A percentile compares a stretch with the other conserved stretches of the same genome.
Conservation (phyloP, 169 alveolate genomes). For the Plasmodium coatneyi region DNA sequence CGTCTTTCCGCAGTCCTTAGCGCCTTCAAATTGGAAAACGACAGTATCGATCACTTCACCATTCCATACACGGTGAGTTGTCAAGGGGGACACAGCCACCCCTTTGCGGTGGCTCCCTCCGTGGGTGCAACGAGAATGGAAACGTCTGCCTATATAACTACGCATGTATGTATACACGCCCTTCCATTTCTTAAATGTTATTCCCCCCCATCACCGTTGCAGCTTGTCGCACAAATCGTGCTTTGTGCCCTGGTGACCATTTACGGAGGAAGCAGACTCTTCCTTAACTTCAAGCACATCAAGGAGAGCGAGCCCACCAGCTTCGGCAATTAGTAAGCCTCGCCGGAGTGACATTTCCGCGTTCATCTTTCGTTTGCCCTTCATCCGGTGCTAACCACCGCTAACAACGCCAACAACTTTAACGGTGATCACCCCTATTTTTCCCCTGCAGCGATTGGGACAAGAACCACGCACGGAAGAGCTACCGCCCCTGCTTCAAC, state of each 20-base stretch:
- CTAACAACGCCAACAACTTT: background rate
- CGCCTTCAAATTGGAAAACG: conserved; percentile 37
- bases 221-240: conserved; percentile 46
- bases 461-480: conserved; percentile 23
- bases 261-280: conserved; percentile 64
- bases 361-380: background rate
- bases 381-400: background rate
- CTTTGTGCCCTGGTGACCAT: conserved; percentile 57
- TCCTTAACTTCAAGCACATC: conserved; percentile 29
- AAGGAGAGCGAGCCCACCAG: background rate
- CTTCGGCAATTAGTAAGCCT: conserved; percentile 32
- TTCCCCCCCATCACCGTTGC: background rate
- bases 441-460: conserved; percentile 40
- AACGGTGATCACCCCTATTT: too few species aligned
- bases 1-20: background rate
- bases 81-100: background rate
- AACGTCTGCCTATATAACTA: background rate
- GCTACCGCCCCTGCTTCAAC: conserved; percentile 33
- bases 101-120: background rate
- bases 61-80: conserved; percentile 14
- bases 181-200: background rate
- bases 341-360: background rate
- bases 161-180: background rate
- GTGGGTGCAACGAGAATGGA: background rate
- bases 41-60: conserved; percentile 47